phyloP scores from a whole-genome alignment of 768 basidiomycete species.

The Cubamyces lactineus region DNA sequence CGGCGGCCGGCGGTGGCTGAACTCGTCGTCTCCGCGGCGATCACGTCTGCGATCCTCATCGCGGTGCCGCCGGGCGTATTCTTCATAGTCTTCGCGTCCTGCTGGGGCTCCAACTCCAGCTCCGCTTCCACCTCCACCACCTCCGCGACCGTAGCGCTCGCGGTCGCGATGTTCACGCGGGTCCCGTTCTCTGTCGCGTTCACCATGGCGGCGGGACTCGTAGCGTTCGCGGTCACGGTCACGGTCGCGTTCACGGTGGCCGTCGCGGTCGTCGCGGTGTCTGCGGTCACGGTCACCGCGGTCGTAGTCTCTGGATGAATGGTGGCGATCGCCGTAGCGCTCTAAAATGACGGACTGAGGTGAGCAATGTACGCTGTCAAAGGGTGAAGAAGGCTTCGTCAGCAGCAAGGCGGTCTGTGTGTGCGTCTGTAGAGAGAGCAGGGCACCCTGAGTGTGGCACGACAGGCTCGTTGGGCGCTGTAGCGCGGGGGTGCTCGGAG shows the following conservation, averaged over 20 bases:
- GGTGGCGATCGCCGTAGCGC: conserved; percentile 57
- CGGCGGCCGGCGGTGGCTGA: conserved; percentile 37
- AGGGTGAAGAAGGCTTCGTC: conserved; percentile 40
- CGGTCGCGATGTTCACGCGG: conserved; percentile 35
- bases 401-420: conserved; percentile 33
- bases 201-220: conserved; percentile 28
- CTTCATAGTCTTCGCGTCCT: conserved; percentile 29
- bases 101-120: conserved; percentile 32
- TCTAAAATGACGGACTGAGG: conserved; percentile 49
- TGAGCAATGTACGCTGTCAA: conserved; percentile 26
- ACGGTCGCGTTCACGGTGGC: conserved; percentile 20
- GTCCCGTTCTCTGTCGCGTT: conserved; percentile 33
- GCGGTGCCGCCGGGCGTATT: conserved; percentile 29
- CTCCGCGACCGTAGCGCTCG: conserved; percentile 34
- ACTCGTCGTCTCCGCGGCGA: conserved; percentile 41
- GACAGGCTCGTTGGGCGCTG: neutral
- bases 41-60: conserved; percentile 47
- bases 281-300: conserved; percentile 30
- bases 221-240: conserved; percentile 28
- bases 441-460: neutral
- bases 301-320: conserved; percentile 39
- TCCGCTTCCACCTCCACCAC: conserved; percentile 29
- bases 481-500: neutral
- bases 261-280: conserved; percentile 36
- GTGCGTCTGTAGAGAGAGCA: neutral